Base-by-base conservation (phyloP, 192 early-diverging fungal genomes). In the Coemansia sp. region DNA sequence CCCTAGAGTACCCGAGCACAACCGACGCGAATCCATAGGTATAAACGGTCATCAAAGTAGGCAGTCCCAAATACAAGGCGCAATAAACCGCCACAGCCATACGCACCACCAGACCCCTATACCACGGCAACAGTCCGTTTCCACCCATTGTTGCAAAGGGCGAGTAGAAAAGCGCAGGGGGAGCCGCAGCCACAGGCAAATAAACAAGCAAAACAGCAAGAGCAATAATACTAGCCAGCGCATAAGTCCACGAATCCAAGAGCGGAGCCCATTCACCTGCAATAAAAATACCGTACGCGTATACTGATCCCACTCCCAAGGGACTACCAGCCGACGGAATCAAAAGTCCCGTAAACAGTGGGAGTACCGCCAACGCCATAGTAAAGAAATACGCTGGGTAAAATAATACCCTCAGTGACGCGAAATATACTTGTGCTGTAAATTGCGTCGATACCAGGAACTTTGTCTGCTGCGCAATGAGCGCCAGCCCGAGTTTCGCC, bases 261-360 rank as follows among this genome's bases (percentile, higher is more conserved):
- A 74, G 60, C 22, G 83, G 83, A 1, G 63, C 64, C 83, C 83
- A 84, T 20, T 76, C 74, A 15, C 65, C 67, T 11, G 67, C 73
- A n/a, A 84, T 73, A 19, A 69, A 74, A 14, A 90, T 71, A 1
- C 89, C 89, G 53, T 75, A 88, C 6, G 84, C 49, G 42, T 88
- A 90, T 31, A 89, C 84, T 0, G 71, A 73, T 0, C 87, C 89
- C 15, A 72, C 15, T 56, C 51, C 87, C 53, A 56, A 62, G 3
- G 67, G 40, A 7, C 46, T 45, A 12, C 46, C 53, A 12, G 83
- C 73, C 3, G 86, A 75, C 24, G 92, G 89, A 10, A 94, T 86
- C 63, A 94, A 82, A 3, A 86, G 82, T 2, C 89, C 93, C 8
- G 84, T 51, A 53, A 93, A 93, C 87, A 90, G 87, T 0, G 91